Percentiles rank a stretch among this genome's conserved stretches.
Conservation (phyloP, 2,329 filamentous ascomycete genomes). For the Ophiostoma sp. region DNA sequence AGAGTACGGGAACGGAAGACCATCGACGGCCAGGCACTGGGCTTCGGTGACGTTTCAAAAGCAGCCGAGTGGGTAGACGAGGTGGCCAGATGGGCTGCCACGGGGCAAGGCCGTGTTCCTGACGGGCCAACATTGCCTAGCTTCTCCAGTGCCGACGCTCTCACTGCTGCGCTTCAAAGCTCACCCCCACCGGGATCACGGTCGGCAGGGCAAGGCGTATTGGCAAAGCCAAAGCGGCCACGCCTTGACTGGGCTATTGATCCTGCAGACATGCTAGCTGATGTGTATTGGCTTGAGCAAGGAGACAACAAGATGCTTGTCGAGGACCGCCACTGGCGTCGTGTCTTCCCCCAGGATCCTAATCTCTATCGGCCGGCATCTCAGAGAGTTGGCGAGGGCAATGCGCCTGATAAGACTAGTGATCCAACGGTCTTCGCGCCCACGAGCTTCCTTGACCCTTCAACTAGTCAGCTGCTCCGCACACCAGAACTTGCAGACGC, state of each 20-base stretch:
- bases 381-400: not conserved
- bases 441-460: not conserved
- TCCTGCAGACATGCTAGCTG: conserved; percentile 80
- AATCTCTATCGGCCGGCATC: conserved; percentile 31
- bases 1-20: conserved; percentile 69
- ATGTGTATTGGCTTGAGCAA: conserved; percentile 86
- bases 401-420: not conserved
- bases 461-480: not conserved
- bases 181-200: conserved; percentile 42
- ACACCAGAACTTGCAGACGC: not conserved
- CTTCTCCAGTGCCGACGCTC: conserved; percentile 44
- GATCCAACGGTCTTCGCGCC: not conserved
- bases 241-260: conserved; percentile 80
- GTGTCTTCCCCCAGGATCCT: conserved; percentile 55
- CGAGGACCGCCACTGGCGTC: conserved; percentile 70
- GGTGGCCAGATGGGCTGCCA: conserved; percentile 49
- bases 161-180: conserved; percentile 34
- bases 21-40: conserved; percentile 68
- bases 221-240: conserved; percentile 61
- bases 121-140: conserved; percentile 37
- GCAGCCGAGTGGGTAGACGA: conserved; percentile 74
- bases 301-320: conserved; percentile 72
- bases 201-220: conserved; percentile 11
- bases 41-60: conserved; percentile 66
- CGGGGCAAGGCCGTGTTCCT: conserved; percentile 29